Evolutionary conservation across 2,329 filamentous ascomycete species (phyloP).

Genomic region (Fusarium sp.): DNA sequence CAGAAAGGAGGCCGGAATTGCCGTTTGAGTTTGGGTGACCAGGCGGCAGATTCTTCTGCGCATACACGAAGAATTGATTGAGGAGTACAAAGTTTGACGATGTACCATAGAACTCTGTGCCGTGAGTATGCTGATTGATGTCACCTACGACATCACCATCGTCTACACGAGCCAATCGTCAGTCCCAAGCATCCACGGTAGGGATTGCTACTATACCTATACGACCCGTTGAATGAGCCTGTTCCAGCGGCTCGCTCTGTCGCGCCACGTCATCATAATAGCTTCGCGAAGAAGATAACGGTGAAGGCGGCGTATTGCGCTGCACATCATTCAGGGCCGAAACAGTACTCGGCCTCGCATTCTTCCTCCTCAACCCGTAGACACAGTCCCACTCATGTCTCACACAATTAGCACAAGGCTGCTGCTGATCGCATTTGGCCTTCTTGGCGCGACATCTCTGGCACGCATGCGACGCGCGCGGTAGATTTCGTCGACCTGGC

Average conservation of each 20-base stretch:
- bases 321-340: background rate
- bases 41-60: background rate
- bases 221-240: background rate
- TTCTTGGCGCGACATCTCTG: background rate
- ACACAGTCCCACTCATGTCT: background rate
- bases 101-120: conserved; percentile 1
- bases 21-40: background rate
- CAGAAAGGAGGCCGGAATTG: background rate
- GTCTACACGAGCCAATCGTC: background rate
- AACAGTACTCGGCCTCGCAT: background rate
- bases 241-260: background rate
- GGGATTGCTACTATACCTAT: background rate
- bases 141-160: background rate
- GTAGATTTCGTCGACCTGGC: background rate
- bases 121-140: conserved; percentile 3
- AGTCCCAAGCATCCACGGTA: background rate
- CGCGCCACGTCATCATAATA: background rate
- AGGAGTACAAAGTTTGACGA: conserved; percentile 1
- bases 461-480: conserved; percentile 2
- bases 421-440: conserved; percentile 1
- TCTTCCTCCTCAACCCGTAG: background rate
- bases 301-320: background rate
- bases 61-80: conserved; percentile 4
- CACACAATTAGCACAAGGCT: background rate
- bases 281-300: background rate